Base-by-base conservation (phyloP, 169 alveolate genomes). In the Ichthyophthirius multifiliis region DNA sequence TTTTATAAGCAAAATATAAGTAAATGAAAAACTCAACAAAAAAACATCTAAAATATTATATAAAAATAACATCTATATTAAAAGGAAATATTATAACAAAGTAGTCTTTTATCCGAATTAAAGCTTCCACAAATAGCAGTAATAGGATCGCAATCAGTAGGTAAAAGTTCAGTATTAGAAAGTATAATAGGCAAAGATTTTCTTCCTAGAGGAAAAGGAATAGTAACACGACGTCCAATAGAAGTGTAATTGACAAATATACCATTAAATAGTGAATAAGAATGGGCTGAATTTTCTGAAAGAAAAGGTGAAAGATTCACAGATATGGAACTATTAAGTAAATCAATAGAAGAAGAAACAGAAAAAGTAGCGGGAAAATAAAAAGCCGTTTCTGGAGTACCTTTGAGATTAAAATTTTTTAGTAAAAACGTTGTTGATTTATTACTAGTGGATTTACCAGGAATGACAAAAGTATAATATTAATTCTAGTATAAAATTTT, bases 131-230 rank as follows among this genome's bases (percentile, higher is more conserved):
- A 84, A 27, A 88, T 91, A 4, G 93, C 86, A 16, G 91, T 90
- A 0, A 64, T 88, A 12, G 96, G 96, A 1, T 74, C 94, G 16
- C 88, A 90, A 74, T 78, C 92, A 12, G 83, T 91, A 23, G 97
- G 97, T 20, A 93, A 90, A 82, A 67, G 92, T 39, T 84, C 94
- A 34, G 98, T 98, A 5, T 88, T 98, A 65, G 99, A 98, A 91
- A 94, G 98, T 18, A 89, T 98, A 16, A 99, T 97, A 16, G 99
- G 99, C 20, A 90, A 93, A 77, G 99, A 98, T 65, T 97, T 98
- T 87, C 88, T 98, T 65, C 99, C 99, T n/a, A 89, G 99, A 81
- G 99, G 99, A 27, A 96, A 96, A 31, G 99, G 99, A 67, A 98
- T 98, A n/a, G 99, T 98, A 15, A 99, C 99, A 13, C 90, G 99